phyloP scores from a whole-genome alignment of 2,329 filamentous ascomycete species.

The Apiospora sp. region DNA sequence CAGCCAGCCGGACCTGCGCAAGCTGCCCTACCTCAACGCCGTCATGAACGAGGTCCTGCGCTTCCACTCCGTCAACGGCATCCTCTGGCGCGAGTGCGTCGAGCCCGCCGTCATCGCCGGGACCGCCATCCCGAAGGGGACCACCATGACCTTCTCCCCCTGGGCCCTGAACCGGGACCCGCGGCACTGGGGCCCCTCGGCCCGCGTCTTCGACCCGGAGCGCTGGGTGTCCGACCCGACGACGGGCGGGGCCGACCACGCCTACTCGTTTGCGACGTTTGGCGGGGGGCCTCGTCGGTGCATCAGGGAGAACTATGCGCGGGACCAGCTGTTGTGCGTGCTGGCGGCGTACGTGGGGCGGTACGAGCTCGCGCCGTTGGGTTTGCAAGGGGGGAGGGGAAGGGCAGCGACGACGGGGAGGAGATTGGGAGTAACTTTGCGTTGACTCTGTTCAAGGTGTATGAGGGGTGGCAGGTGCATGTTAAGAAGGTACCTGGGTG shows the following conservation, averaged over 20 bases:
- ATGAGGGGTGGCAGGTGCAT: background rate
- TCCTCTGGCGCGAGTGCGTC: constrained; percentile 66
- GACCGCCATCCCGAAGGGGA: constrained; percentile 68
- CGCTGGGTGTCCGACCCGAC: constrained; percentile 65
- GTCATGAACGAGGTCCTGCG: constrained; percentile 54
- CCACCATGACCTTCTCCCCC: constrained; percentile 68
- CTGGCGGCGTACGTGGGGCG: constrained; percentile 79
- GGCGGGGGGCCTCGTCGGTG: constrained; percentile 86
- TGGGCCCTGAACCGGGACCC: constrained; percentile 75
- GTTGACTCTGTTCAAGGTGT: background rate
- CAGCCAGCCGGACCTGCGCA: constrained; percentile 44
- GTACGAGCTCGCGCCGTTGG: constrained; percentile 63
- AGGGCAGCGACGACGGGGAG: background rate
- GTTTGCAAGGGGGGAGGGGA: background rate
- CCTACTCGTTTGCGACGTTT: constrained; percentile 83
- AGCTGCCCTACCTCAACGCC: constrained; percentile 49
- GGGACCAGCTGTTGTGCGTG: constrained; percentile 84
- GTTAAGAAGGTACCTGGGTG: background rate
- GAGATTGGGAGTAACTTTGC: background rate
- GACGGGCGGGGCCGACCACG: constrained; percentile 74
- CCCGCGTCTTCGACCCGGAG: constrained; percentile 78
- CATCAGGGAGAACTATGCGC: constrained; percentile 83
- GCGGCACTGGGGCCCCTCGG: constrained; percentile 79
- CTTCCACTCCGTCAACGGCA: constrained; percentile 52
- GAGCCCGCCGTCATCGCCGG: constrained; percentile 64